Evolutionary conservation across 805 yeast genomes (phyloP), one percentile per base, ranked within the genome.

Genomic region (Kodamaea fukazawae): DNA sequence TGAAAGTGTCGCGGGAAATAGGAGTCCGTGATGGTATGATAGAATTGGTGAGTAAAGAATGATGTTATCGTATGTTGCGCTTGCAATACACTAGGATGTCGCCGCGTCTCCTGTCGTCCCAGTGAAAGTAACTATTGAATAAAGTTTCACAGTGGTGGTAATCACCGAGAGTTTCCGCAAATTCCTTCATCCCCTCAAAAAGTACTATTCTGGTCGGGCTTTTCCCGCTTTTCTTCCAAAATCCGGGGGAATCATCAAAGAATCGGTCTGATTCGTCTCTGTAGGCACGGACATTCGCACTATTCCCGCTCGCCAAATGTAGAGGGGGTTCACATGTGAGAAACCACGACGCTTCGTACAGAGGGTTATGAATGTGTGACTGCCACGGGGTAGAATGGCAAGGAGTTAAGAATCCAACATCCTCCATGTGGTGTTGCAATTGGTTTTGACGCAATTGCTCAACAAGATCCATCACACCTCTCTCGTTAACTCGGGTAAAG

Each of bases 331-430:
- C 95, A 60, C 99, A 93, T 0, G 96, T 79, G 29, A 93, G 65
- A 40, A 83, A 81, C 95, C 96, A 86, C 9, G 76, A 73, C 1
- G 57, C 49, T 2, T 29, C 25, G 1, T 51, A 50, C 12, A 65
- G 57, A 7, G 66, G 58, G 15, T 85, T 63, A 54, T 90, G 96
- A 29, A 93, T 61, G 55, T 84, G 80, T 17, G 93, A 78, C 55
- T 88, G 96, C 81, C 93, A 86, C 2, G 99, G 99, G 0, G 97
- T 91, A 0, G 98, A 90, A 60, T 93, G 99, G 53, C 99, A 93
- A 0, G 99, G 99, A 55, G 90, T 88, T 11, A 93, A 60, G 50
- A 93, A 86, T 0, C 96, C 96, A 20, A 90, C 63, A 1, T 84
- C 71, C 7, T 60, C 45, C 7, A 77, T 70, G 3, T 20, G 13